Evolutionary conservation across 257 asterid species (phyloP), one percentile per base, ranked within the genome.

Genomic region (Mitragyna speciosa): DNA sequence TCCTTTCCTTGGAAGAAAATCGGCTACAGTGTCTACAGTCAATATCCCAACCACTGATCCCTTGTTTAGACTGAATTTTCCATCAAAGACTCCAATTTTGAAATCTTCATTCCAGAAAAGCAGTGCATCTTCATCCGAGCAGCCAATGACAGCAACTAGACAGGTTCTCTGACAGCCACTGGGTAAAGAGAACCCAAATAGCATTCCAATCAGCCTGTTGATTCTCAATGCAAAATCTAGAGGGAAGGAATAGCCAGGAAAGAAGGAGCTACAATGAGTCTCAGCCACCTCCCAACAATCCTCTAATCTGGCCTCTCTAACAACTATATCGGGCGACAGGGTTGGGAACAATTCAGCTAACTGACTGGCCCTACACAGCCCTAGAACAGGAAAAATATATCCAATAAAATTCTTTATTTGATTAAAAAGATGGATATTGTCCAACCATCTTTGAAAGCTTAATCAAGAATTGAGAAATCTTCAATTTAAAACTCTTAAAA

Each of bases 281-380:
- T 95, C 99, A 7, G 95, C 97, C 19, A 95, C 96, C 89, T 93
- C 98, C 99, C 99, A 95, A 86, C 93, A 93, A 88, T 95, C 99
- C 81, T 95, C 99, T 80, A 92, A 80, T 85, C 96, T 90, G 47
- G 97, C 99, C 83, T 95, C 97, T 75, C 98, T 93, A 72, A 95
- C 93, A 24, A 90, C 87, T 36, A 95, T 83, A 66, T 91, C 97
- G 0, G 98, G 98, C 24, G 94, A 92, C 70, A 86, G 33, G 31
- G 93, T 76, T 31, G 97, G 90, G 79, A 91, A 93, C 65, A 95
- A 73, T 45, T 91, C 97, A 22, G 93, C 97, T 78, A 93, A 81
- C 81, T 93, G 97, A 82, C 97, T 93, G 51, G 97, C 98, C 85
- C 86, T 85, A 82, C 96, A 91, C 61, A 81, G 69, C 84, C 92